phyloP scores from a whole-genome alignment of 495 filamentous ascomycete genomes.

The Aspergillus nanangensis region DNA sequence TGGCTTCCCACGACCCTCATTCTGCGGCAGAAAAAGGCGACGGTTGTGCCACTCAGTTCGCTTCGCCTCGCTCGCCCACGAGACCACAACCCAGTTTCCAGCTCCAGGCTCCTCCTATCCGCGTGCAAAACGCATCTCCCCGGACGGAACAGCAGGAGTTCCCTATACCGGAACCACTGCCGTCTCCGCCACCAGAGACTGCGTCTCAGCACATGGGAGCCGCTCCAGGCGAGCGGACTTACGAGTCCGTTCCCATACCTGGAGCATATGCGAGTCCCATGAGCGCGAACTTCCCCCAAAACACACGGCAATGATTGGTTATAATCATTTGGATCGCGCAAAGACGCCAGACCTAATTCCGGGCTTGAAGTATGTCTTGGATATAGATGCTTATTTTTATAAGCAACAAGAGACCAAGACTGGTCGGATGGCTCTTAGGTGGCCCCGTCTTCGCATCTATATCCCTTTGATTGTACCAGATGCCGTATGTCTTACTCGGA shows the following conservation, averaged over 20 bases:
- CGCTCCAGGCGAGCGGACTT: slow-evolving; percentile 47
- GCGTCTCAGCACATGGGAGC: slow-evolving; percentile 36
- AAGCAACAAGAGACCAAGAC: too few relatives aligned
- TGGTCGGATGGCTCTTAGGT: too few relatives aligned
- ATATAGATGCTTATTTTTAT: too few relatives aligned
- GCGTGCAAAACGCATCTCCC: slow-evolving; percentile 72
- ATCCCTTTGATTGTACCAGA: too few relatives aligned
- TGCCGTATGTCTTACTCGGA: too few relatives aligned
- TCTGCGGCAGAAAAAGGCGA: slow-evolving; percentile 56
- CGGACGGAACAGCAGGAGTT: slow-evolving; percentile 57
- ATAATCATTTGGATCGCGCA: too few relatives aligned
- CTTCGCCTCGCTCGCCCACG: slow-evolving; percentile 47
- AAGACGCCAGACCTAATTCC: too few relatives aligned
- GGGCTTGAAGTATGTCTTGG: too few relatives aligned
- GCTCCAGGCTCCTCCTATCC: slow-evolving; percentile 76
- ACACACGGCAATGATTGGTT: slow-evolving; percentile 11
- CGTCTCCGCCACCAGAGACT: slow-evolving; percentile 14
- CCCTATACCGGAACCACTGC: slow-evolving; percentile 29
- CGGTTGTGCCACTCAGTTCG: slow-evolving; percentile 36
- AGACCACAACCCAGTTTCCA: slow-evolving; percentile 60
- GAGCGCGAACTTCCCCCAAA: slow-evolving; percentile 28
- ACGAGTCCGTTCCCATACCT: slow-evolving; percentile 50
- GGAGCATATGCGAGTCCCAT: slow-evolving; percentile 45
- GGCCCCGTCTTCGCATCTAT: too few relatives aligned
- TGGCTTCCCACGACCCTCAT: slow-evolving; percentile 38